Percentiles rank a stretch among this genome's conserved stretches.
Evolutionary conservation across 73 alveolate species (phyloP).

Genomic region (Uronychia setigera): DNA sequence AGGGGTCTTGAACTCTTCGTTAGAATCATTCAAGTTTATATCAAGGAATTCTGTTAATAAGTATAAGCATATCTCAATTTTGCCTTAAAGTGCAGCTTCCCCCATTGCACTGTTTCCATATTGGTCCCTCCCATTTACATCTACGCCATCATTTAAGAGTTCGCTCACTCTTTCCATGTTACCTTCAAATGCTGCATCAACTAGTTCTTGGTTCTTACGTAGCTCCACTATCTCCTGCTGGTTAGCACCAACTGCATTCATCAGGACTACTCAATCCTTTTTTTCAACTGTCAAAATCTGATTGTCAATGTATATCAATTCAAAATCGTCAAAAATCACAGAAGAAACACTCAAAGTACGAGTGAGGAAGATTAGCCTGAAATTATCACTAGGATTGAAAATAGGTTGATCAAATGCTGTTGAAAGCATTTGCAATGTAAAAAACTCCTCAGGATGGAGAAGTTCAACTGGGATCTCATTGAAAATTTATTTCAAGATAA

Average conservation of each 20-base stretch:
- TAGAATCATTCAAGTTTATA: constrained; percentile 37
- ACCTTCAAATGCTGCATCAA: constrained; percentile 76
- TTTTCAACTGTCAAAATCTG: constrained; percentile 2
- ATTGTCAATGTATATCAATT: constrained; percentile 11
- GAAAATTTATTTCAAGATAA: neutral
- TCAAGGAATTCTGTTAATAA: constrained; percentile 4
- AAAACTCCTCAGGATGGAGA: neutral
- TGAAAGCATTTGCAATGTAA: neutral
- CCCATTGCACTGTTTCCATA: constrained; percentile 67
- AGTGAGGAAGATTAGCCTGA: constrained; percentile 22
- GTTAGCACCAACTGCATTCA: neutral
- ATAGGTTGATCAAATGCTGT: neutral
- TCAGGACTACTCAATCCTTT: neutral
- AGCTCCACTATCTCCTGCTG: neutral
- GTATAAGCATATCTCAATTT: constrained; percentile 50
- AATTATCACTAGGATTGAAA: neutral
- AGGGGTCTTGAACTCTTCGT: constrained; percentile 75
- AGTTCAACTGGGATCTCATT: neutral
- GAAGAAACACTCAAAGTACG: constrained; percentile 11
- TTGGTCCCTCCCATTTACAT: constrained; percentile 65
- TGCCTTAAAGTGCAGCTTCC: constrained; percentile 76
- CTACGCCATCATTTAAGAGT: constrained; percentile 71
- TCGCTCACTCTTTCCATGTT: constrained; percentile 71
- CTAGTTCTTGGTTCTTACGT: neutral
- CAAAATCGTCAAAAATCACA: constrained; percentile 1